Base-by-base conservation (phyloP, 441 rosid genomes). In the Adansonia madagascariensis region DNA sequence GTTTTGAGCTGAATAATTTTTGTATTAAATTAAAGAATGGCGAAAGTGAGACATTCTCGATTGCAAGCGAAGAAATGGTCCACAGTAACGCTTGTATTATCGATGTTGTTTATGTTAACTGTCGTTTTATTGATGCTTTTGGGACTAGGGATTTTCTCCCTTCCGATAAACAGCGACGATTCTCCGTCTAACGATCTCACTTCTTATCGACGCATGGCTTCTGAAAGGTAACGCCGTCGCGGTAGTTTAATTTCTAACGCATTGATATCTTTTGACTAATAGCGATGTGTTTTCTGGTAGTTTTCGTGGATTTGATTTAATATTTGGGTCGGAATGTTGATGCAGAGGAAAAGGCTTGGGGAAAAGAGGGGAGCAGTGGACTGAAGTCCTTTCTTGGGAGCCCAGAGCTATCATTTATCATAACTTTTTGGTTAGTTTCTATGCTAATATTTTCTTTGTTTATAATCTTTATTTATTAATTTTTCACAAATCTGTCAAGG, bases 361-460 rank as follows among this genome's bases (percentile, higher is more conserved):
- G 79, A 79, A 76, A 72, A 87, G 90, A 87, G 86, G 86, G 73
- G 85, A 88, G 77, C 90, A 88, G 76, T 91, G 93, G 95, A 89
- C 89, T 39, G 90, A 91, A 84, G 80, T 91, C 41, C 80, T 91
- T 46, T 82, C 95, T 43, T 89, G 92, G 91, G 92, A 91, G 77
- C 95, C 95, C 9, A 80, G 95, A 71, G 91, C 93, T 81, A 87
- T 84, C 80, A 39, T 91, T 65, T 91, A 89, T 78, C 95, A 89
- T 41, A 85, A 83, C 77, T 86, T 91, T 79, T 81, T 91, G 92
- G 95, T 89, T 74, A 78, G 89, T 76, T 77, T 66, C 3, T 41
- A 17, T 6, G 43, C 35, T 73, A 35, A 46, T 11, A 1, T 4
- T 5, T 22, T 15, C 35, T 2, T 44, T 46, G 27, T 47, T 47